These are phyloP conservation scores for Psilocybe azurescens DNA, from an alignment of 768 basidiomycete genomes.

Conservation along the genomic window DNA sequence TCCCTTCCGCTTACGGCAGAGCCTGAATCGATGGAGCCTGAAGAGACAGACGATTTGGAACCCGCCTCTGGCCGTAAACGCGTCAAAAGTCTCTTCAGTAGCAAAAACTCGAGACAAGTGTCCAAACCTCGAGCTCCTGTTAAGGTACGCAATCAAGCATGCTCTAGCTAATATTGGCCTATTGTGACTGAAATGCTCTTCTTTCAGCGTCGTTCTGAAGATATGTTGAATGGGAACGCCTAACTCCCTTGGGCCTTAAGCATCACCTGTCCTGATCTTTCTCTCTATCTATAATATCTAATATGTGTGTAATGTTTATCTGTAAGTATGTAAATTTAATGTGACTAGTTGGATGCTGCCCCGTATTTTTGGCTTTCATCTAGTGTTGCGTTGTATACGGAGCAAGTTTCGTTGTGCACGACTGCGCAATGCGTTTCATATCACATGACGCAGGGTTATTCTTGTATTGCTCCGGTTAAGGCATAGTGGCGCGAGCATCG, in stretches of 20 bases:
- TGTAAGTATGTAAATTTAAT: no score
- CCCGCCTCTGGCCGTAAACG: conserved; percentile 29
- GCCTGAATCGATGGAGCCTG: conserved; percentile 39
- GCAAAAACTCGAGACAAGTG: conserved; percentile 17
- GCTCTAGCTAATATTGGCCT: not conserved
- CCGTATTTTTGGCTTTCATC: no score
- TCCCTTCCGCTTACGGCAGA: conserved; percentile 43
- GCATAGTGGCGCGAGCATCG: not conserved
- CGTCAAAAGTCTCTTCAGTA: conserved; percentile 38
- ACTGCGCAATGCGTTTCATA: not conserved
- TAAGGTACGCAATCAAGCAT: conserved; percentile 14
- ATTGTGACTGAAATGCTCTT: not conserved
- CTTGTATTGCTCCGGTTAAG: not conserved
- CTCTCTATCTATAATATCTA: no score
- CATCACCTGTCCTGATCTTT: no score
- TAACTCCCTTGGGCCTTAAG: not conserved
- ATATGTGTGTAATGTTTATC: no score
- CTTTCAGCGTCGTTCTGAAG: conserved; percentile 20
- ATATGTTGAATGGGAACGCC: conserved; percentile 3
- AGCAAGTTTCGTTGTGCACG: no score
- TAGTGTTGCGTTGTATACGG: no score
- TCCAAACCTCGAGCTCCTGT: conserved; percentile 28
- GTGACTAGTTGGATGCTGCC: no score
- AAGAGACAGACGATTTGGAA: conserved; percentile 16
- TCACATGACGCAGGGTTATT: conserved; percentile 3